Base-by-base conservation (phyloP, 176 grass and related monocot genomes). In the Lolium rigidum region DNA sequence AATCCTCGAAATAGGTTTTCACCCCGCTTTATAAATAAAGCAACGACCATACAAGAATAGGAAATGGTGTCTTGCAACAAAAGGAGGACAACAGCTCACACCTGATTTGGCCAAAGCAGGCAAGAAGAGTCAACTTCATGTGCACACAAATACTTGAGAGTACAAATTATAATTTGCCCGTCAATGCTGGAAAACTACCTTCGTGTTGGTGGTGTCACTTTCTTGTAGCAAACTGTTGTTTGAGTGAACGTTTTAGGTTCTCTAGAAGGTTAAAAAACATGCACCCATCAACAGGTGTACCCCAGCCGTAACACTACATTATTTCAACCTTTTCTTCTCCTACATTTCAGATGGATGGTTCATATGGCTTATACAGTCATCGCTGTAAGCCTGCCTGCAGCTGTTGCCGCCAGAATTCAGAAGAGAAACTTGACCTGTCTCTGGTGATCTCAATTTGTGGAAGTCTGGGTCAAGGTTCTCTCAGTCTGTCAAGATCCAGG, bases 291-390 rank as follows among this genome's bases (percentile, higher is more conserved):
- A 54, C 22, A 35, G n/a, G 6, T 61, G 5, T 26, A 20, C 37
- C 41, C 31, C 35, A 43, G 11, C 13, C n/a, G 21, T 49, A 74
- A 16, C 26, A 48, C 10, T 74, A 16, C 5, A 74, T 75, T n/a
- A 8, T 52, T 76, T 21, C 22, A 37, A 2, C 78, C 47, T 71
- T 82, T 18, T 48, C 61, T 78, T 79, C 79, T 79, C 18, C 25
- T 31, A 57, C 57, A 59, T 90, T 79, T 80, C 89, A 90, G 75
- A 52, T 80, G 39, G 72, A 26, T 78, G 44, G 48, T 66, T 73
- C 31, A 73, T 37, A 12, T 10, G 57, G 56, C 65, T 7, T 70
- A 28, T 61, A 61, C 80, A 74, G 31, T 61, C 15, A 17, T 79
- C n/a, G 28, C 18, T 26, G 25, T 72, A 80, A 74, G 59, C 31